Conservation (phyloP, 148 eudicot species). For the Chenopodium suecicum region DNA sequence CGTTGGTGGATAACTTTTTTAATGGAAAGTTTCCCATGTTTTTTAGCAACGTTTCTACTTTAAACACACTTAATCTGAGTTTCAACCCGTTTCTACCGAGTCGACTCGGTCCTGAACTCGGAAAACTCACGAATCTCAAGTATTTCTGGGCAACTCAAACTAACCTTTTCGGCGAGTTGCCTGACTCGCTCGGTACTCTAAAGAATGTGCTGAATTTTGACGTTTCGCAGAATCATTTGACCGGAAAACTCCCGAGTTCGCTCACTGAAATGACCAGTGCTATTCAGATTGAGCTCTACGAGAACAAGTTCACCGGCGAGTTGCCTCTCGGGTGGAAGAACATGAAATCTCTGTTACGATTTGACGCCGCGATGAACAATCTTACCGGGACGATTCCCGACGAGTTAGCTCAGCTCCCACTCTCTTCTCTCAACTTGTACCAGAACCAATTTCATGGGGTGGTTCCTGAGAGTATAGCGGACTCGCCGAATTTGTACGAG, state of each 20-base stretch:
- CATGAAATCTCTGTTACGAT: conserved; percentile 39
- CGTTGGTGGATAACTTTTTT: conserved; percentile 51
- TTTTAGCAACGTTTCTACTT: conserved; percentile 49
- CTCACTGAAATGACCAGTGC: conserved; percentile 49
- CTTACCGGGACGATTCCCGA: conserved; percentile 59
- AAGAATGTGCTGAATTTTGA: conserved; percentile 49
- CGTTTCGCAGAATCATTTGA: conserved; percentile 46
- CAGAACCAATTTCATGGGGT: conserved; percentile 57
- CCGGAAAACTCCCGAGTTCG: conserved; percentile 56
- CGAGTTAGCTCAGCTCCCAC: conserved; percentile 50
- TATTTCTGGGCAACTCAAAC: conserved; percentile 54
- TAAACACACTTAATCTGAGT: conserved; percentile 59
- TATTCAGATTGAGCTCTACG: conserved; percentile 64
- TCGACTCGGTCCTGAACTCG: conserved; percentile 56
- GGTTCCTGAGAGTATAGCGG: conserved; percentile 48
- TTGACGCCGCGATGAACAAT: conserved; percentile 69
- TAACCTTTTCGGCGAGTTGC: conserved; percentile 58
- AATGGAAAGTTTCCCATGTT: conserved; percentile 59
- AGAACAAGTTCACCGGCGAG: conserved; percentile 61
- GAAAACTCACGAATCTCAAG: conserved; percentile 50
- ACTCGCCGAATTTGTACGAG: conserved; percentile 65
- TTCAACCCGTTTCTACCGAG: conserved; percentile 65
- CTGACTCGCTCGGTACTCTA: conserved; percentile 58
- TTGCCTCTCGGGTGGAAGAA: conserved; percentile 59
- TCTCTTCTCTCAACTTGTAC: conserved; percentile 60